A percentile compares a stretch with the other conserved stretches of the same genome.
Conservation (phyloP, 1,284 basidiomycete genomes). For the Kwoniella shivajii region DNA sequence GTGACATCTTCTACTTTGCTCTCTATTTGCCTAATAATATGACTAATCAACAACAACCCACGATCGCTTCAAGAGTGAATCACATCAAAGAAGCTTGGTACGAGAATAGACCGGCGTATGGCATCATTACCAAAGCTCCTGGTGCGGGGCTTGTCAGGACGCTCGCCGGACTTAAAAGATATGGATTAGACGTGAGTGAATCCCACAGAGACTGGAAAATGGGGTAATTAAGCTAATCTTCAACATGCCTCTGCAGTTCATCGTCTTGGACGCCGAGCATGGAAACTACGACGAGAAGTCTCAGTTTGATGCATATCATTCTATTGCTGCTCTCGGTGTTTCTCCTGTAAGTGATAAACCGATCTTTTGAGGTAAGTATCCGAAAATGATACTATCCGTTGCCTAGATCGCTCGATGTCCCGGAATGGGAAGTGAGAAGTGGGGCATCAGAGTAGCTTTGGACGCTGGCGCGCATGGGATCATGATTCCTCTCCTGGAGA, state of each 20-base stretch:
- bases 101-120: constrained; percentile 16
- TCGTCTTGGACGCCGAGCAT: constrained; percentile 17
- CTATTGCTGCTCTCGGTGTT: constrained; percentile 16
- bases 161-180: constrained; percentile 14
- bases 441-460: constrained; percentile 17
- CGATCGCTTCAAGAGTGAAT: constrained; percentile 12
- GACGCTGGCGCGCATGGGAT: constrained; percentile 22
- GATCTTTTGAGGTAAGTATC: not conserved
- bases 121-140: constrained; percentile 18
- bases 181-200: constrained; percentile 17
- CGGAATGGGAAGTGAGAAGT: constrained; percentile 21
- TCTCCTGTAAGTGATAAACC: constrained; percentile 7
- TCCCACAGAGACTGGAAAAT: no score
- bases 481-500: constrained; percentile 15
- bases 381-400: not conserved
- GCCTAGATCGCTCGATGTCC: constrained; percentile 15
- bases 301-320: constrained; percentile 13
- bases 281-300: constrained; percentile 17
- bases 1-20: no score
- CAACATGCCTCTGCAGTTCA: constrained; percentile 5
- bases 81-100: constrained; percentile 18
- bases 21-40: no score
- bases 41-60: not conserved
- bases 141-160: constrained; percentile 6
- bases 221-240: not conserved